phyloP scores from a whole-genome alignment of 1,284 basidiomycete species.

The Anthracocystis setariae region DNA sequence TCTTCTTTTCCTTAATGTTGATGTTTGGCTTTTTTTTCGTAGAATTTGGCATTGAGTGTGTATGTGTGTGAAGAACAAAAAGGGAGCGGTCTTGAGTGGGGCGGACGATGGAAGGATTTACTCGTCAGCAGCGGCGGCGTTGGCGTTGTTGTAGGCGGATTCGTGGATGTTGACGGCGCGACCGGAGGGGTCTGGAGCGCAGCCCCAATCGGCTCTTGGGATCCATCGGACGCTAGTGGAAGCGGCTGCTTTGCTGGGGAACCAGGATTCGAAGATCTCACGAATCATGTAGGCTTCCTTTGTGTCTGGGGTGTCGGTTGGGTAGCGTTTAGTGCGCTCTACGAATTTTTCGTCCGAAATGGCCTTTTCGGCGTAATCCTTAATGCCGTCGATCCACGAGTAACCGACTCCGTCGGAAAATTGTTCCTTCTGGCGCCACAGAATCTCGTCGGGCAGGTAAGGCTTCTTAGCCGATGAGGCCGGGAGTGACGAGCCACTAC shows the following conservation, averaged over 20 bases:
- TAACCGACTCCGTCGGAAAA: conserved; percentile 99
- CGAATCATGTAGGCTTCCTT: conserved; percentile 97
- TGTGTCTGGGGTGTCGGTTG: conserved; percentile 86
- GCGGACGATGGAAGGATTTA: conserved; percentile 1
- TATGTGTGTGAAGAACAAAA: too few relatives aligned
- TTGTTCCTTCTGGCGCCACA: conserved; percentile 99
- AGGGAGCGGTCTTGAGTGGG: not conserved
- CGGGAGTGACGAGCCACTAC: conserved; percentile 28
- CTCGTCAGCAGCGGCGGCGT: conserved; percentile 37
- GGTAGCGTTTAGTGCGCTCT: conserved; percentile 80
- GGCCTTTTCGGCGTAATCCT: conserved; percentile 80
- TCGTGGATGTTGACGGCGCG: conserved; percentile 95
- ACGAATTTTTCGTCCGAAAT: conserved; percentile 86
- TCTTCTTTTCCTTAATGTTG: not conserved
- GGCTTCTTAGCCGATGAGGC: conserved; percentile 68
- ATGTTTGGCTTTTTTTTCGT: conserved; percentile 4
- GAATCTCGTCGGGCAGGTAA: conserved; percentile 91
- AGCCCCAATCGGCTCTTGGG: conserved; percentile 90
- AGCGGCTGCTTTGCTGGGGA: conserved; percentile 84
- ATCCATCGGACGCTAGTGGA: conserved; percentile 79
- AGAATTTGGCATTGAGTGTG: too few relatives aligned
- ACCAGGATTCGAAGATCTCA: conserved; percentile 84
- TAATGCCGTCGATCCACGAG: conserved; percentile 99
- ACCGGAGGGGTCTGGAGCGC: conserved; percentile 91
- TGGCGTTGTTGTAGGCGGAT: conserved; percentile 90